A percentile compares a stretch with the other conserved stretches of the same genome.
Conservation (phyloP, 2,329 filamentous ascomycete genomes). For the Penicillium sumatraense region DNA sequence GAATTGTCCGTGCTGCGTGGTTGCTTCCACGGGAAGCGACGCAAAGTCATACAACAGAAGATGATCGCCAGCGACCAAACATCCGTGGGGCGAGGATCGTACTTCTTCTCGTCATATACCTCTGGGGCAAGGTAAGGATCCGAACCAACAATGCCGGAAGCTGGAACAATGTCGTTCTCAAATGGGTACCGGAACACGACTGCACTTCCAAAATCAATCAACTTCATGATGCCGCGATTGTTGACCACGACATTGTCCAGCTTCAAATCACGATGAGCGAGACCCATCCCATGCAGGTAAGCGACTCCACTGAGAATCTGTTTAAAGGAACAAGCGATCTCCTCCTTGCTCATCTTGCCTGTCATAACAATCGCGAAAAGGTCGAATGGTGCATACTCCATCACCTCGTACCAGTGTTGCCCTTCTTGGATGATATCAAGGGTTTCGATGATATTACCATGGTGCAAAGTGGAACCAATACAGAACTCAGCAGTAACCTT, state of each 20-base stretch:
- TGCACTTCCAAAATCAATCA: conserved; percentile 98
- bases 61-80: conserved; percentile 99
- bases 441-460: conserved; percentile 98
- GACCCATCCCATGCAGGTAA: conserved; percentile 91
- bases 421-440: conserved; percentile 96
- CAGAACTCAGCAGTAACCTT: conserved; percentile 99
- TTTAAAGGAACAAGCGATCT: conserved; percentile 87
- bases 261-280: conserved; percentile 94
- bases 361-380: conserved; percentile 99
- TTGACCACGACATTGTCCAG: conserved; percentile 98
- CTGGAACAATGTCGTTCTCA: conserved; percentile 81
- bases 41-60: conserved; percentile 96
- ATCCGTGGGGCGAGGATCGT: conserved; percentile 91
- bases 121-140: conserved; percentile 97
- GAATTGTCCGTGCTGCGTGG: conserved; percentile 91
- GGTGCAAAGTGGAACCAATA: conserved; percentile 93
- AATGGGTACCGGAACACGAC: conserved; percentile 98
- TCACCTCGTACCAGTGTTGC: conserved; percentile 94
- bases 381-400: conserved; percentile 97
- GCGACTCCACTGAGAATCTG: conserved; percentile 94
- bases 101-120: conserved; percentile 91
- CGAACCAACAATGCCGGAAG: conserved; percentile 79
- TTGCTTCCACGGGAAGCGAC: conserved; percentile 96
- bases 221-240: conserved; percentile 96
- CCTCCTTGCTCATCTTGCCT: conserved; percentile 90